Evolutionary conservation across 2,329 filamentous ascomycete genomes (phyloP), one percentile per base, ranked within the genome.

Genomic region (Nigrospora sphaerica): DNA sequence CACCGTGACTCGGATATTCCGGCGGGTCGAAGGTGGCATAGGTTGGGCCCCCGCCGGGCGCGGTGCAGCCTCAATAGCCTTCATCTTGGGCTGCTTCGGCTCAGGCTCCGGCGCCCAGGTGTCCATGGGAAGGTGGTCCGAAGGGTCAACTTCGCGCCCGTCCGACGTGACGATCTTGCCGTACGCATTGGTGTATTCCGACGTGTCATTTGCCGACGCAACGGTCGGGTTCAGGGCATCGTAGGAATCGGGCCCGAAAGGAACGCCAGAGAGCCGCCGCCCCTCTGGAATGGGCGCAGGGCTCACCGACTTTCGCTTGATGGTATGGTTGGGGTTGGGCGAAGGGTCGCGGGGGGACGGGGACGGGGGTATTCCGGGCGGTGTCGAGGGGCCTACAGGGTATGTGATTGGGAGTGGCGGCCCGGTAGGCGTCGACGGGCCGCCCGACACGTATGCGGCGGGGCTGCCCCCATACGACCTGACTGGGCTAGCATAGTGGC

Each of bases 61-160:
- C 73, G 70, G 32, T 78, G 69, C 6, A 69, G 61, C 12, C 46
- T 62, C 57, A 12, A 45, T 23, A 17, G 31, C 43, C 17, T 49
- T 34, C 33, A 52, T 50, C 9, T 40, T 41, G 9, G 55, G 54
- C n/a, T 68, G 69, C 58, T 83, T 85, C 18, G 76, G 74, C 54
- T 87, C 83, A 0, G 86, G 86, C 57, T 90, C 86, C 0, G 86
- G 85, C 2, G 86, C 86, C 85, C 85, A 90, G 1, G 80, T 80
- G 46, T 87, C 81, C 60, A 88, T 78, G 0, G 87, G 87, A 13
- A 91, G 72, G 59, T 91, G 86, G 62, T 92, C 87, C 1, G 85
- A 88, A 1, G 87, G 87, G 58, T 92, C 87, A 46, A 92, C 77
- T 56, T 89, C 84, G 46, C 84, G 76, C 7, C 87, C 87, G 59